Conservation (phyloP, 108 stramenopile species). For the Ochromonas danica region DNA sequence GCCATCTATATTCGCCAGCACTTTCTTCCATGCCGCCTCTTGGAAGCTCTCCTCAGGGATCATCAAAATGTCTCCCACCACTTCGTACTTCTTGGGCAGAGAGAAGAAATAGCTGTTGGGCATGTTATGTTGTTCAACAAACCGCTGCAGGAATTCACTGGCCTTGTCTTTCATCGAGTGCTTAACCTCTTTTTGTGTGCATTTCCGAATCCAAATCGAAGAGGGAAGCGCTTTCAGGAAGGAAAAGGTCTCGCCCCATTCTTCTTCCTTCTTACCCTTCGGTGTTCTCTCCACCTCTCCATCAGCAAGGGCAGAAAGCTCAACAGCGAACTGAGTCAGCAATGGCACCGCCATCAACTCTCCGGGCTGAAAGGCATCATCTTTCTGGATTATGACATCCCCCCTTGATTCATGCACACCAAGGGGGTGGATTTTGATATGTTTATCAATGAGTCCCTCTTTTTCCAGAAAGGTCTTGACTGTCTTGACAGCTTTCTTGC, state of each 20-base stretch:
- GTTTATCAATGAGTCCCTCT: not conserved
- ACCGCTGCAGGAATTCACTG: not conserved
- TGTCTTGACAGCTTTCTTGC: too few species aligned
- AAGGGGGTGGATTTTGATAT: not conserved
- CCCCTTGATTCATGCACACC: not conserved
- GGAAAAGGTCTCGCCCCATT: too few species aligned
- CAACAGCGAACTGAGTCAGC: not conserved
- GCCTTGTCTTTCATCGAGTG: not conserved
- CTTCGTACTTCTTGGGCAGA: constrained; percentile 22
- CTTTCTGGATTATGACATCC: not conserved
- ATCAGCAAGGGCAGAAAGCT: not conserved
- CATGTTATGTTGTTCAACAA: too few species aligned
- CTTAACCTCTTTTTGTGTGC: not conserved
- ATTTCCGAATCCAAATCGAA: not conserved
- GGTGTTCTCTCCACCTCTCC: too few species aligned
- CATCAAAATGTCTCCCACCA: constrained; percentile 31
- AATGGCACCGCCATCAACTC: not conserved
- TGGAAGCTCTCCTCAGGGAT: constrained; percentile 1
- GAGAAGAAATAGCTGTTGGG: not conserved
- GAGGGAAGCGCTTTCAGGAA: not conserved
- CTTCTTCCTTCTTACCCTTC: too few species aligned
- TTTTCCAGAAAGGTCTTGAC: not conserved
- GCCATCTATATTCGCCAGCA: not conserved
- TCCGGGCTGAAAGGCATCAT: not conserved
- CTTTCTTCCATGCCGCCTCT: not conserved